phyloP scores from a whole-genome alignment of 768 basidiomycete genomes.

The Coprinopsis strossmayeri region DNA sequence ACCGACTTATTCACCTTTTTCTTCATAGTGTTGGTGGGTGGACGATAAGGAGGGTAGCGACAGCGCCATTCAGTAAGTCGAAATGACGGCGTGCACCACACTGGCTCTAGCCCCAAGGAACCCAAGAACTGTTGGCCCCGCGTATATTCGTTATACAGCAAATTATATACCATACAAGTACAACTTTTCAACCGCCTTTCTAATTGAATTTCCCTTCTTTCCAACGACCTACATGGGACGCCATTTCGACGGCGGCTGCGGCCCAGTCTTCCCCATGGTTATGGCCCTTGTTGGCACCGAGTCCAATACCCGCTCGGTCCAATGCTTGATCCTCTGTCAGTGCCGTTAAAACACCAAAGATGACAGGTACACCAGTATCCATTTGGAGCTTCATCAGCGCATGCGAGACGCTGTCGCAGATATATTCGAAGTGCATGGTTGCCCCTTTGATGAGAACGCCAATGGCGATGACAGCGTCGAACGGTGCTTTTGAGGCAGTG shows the following conservation, averaged over 20 bases:
- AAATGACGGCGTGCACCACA: background rate
- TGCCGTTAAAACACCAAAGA: slow-evolving; percentile 94
- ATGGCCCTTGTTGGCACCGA: slow-evolving; percentile 67
- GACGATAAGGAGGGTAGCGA: slow-evolving; percentile 11
- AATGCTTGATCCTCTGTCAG: slow-evolving; percentile 92
- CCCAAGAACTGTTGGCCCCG: background rate
- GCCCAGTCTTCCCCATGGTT: slow-evolving; percentile 99
- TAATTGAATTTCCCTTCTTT: slow-evolving; percentile 56
- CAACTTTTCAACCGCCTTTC: slow-evolving; percentile 13
- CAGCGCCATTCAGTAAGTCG: background rate
- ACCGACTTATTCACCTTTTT: slow-evolving; percentile 41
- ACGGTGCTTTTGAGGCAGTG: slow-evolving; percentile 52
- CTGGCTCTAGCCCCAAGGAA: background rate
- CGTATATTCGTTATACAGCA: background rate
- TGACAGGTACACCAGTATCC: slow-evolving; percentile 89
- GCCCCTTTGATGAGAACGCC: slow-evolving; percentile 97
- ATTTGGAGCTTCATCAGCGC: slow-evolving; percentile 93
- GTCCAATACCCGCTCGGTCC: slow-evolving; percentile 85
- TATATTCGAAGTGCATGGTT: slow-evolving; percentile 99
- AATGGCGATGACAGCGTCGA: slow-evolving; percentile 95
- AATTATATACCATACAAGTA: no score
- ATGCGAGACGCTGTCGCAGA: slow-evolving; percentile 88
- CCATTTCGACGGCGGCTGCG: slow-evolving; percentile 94
- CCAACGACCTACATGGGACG: slow-evolving; percentile 59
- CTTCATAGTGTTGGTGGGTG: slow-evolving; percentile 38